phyloP scores from a whole-genome alignment of 2,329 filamentous ascomycete species.

The Fusarium subtropicale region DNA sequence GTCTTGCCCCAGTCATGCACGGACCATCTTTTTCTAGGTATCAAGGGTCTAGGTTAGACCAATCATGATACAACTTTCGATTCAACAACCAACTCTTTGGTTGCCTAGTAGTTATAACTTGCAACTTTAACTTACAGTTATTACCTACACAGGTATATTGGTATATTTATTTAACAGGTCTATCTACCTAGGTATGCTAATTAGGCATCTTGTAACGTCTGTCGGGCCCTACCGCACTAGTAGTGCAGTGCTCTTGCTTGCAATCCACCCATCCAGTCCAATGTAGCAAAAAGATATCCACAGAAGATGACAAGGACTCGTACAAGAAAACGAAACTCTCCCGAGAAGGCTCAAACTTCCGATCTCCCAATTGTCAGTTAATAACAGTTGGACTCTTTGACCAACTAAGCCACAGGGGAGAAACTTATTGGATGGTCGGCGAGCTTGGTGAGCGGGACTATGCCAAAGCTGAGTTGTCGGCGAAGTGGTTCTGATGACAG shows the following conservation, averaged over 20 bases:
- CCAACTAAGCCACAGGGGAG: slow-evolving; percentile 45
- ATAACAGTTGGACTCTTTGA: slow-evolving; percentile 45
- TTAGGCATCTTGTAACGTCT: neutral
- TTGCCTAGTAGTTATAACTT: neutral
- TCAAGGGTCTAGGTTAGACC: slow-evolving; percentile 21
- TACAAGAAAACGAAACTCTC: slow-evolving; percentile 26
- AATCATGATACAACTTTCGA: slow-evolving; percentile 22
- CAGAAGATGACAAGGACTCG: neutral
- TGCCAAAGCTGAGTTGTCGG: neutral
- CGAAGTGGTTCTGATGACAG: neutral
- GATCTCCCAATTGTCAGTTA: slow-evolving; percentile 45
- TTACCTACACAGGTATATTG: neutral
- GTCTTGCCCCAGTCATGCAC: slow-evolving; percentile 47
- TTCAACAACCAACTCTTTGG: slow-evolving; percentile 9
- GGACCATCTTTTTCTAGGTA: slow-evolving; percentile 36
- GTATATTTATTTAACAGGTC: neutral
- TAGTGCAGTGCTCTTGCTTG: neutral
- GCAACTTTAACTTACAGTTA: neutral
- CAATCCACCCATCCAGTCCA: neutral
- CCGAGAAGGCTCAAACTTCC: slow-evolving; percentile 49
- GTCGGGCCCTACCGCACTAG: neutral
- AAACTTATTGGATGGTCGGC: slow-evolving; percentile 9
- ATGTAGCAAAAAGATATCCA: slow-evolving; percentile 18
- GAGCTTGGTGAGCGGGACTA: neutral
- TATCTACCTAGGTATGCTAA: neutral